Conservation (phyloP, 192 early-diverging fungal species). For the Coemansia sp. region DNA sequence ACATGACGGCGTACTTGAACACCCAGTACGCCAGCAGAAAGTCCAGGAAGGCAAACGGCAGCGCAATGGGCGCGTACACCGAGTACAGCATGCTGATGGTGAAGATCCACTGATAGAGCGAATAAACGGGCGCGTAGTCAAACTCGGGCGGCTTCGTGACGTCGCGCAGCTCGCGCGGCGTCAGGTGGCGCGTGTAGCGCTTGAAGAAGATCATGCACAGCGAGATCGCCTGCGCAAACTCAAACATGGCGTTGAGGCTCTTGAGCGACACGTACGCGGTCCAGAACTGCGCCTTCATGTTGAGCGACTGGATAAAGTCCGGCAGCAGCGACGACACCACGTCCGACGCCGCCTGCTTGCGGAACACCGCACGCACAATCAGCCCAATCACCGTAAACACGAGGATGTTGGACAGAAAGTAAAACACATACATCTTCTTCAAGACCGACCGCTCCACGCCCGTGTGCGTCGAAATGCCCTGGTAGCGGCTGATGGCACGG, state of each 20-base stretch:
- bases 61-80: conserved; percentile 65
- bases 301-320: conserved; percentile 43
- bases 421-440: conserved; percentile 72
- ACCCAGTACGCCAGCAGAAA: conserved; percentile 66
- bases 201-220: conserved; percentile 56
- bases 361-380: conserved; percentile 44
- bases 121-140: conserved; percentile 69
- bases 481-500: conserved; percentile 60
- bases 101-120: conserved; percentile 66
- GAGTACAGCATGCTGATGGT: conserved; percentile 71
- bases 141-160: conserved; percentile 67
- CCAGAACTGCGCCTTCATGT: conserved; percentile 65
- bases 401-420: conserved; percentile 67
- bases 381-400: conserved; percentile 58
- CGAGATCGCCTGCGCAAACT: conserved; percentile 66
- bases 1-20: conserved; percentile 75
- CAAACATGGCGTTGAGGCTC: conserved; percentile 63
- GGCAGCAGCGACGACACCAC: conserved; percentile 39
- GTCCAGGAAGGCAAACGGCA: conserved; percentile 63
- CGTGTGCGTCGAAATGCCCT: conserved; percentile 70
- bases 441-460: conserved; percentile 67
- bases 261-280: conserved; percentile 70
- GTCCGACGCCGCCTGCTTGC: conserved; percentile 24
- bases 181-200: conserved; percentile 60
- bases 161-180: conserved; percentile 66